Conservation (phyloP, 2,329 filamentous ascomycete genomes). For the Catunica adiposa region DNA sequence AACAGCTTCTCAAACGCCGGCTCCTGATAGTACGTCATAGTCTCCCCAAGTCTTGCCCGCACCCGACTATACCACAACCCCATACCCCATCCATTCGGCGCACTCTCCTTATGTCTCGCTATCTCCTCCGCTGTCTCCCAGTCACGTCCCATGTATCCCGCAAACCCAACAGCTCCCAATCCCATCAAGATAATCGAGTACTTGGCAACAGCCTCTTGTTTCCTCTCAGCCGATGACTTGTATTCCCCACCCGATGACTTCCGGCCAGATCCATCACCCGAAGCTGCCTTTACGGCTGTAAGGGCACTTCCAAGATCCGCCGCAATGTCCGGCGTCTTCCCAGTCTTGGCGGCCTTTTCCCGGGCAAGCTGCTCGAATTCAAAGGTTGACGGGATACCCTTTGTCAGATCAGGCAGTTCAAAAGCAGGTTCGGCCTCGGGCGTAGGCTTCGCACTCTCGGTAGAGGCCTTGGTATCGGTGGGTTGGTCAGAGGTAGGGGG, state of each 20-base stretch:
- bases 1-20: slow-evolving; percentile 88
- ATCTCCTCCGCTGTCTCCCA: slow-evolving; percentile 74
- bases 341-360: slow-evolving; percentile 3
- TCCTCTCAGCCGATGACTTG: slow-evolving; percentile 76
- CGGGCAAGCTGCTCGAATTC: slow-evolving; percentile 48
- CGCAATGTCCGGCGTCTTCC: slow-evolving; percentile 21
- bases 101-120: slow-evolving; percentile 43
- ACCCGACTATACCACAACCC: slow-evolving; percentile 66
- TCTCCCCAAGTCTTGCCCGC: slow-evolving; percentile 54
- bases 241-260: slow-evolving; percentile 51
- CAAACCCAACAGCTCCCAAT: slow-evolving; percentile 36
- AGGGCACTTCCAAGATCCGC: slow-evolving; percentile 17
- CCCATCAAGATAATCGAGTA: slow-evolving; percentile 51
- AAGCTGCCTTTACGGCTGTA: slow-evolving; percentile 21
- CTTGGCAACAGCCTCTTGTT: slow-evolving; percentile 59
- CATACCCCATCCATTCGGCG: slow-evolving; percentile 64
- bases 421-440: slow-evolving; percentile 25
- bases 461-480: not conserved
- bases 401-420: slow-evolving; percentile 77
- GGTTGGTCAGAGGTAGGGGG: not conserved
- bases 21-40: slow-evolving; percentile 86
- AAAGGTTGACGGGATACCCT: slow-evolving; percentile 84
- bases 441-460: not conserved
- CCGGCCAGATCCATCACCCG: slow-evolving; percentile 27
- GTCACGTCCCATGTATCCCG: slow-evolving; percentile 68